phyloP scores from a whole-genome alignment of 2,329 filamentous ascomycete species.

The Penicillium crustosum region DNA sequence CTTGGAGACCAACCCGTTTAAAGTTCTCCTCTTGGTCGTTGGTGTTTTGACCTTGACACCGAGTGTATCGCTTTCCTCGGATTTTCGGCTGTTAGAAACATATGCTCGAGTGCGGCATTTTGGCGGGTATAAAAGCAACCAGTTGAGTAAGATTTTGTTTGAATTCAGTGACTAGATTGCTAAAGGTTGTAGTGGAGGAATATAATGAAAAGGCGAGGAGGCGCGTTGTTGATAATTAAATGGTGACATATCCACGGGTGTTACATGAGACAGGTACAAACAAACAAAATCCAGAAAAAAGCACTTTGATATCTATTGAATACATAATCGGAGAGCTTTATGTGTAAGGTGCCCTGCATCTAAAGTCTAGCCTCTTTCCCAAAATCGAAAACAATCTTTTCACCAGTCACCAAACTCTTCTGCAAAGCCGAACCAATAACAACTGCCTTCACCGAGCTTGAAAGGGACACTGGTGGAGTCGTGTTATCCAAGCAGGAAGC shows the following conservation, averaged over 20 bases:
- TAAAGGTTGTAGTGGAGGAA: no score
- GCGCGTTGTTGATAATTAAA: neutral
- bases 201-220: neutral
- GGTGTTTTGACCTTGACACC: no score
- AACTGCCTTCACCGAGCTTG: no score
- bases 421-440: no score
- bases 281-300: neutral
- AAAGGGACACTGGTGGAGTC: no score
- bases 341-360: neutral
- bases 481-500: no score
- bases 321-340: neutral
- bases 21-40: no score
- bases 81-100: no score
- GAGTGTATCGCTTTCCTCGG: no score
- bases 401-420: neutral
- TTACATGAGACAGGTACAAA: neutral
- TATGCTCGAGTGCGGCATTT: no score
- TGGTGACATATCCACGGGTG: neutral
- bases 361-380: neutral
- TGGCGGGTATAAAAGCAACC: no score
- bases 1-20: no score
- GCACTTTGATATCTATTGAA: neutral
- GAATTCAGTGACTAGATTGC: neutral
- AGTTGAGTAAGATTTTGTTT: neutral
- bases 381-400: neutral